Evolutionary conservation across 2,329 filamentous ascomycete genomes (phyloP).

Genomic region (Pseudocercospora macadamiae): DNA sequence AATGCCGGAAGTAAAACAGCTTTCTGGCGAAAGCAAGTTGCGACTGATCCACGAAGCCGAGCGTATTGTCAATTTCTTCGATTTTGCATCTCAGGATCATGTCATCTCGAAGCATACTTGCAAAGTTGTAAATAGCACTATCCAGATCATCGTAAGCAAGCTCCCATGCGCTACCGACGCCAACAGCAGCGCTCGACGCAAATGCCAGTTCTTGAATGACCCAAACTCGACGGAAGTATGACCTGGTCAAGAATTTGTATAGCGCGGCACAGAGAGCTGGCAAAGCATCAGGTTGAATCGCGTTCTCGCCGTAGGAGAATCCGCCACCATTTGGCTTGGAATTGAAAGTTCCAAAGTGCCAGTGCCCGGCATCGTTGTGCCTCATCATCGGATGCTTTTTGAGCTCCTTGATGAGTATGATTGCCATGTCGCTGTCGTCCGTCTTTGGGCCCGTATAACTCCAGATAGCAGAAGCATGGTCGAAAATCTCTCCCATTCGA

Average conservation of each 20-base stretch:
- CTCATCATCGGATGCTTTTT: slow-evolving; percentile 14
- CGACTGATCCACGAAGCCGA: slow-evolving; percentile 2
- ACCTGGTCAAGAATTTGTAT: slow-evolving; percentile 8
- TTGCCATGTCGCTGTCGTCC: slow-evolving; percentile 15
- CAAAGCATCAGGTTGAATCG: background rate
- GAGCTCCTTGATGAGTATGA: slow-evolving; percentile 12
- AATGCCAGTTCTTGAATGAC: slow-evolving; percentile 11
- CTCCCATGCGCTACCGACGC: background rate
- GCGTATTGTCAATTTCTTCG: background rate
- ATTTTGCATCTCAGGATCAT: slow-evolving; percentile 6
- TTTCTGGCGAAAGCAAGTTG: slow-evolving; percentile 13
- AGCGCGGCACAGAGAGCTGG: slow-evolving; percentile 4
- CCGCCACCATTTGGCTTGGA: background rate
- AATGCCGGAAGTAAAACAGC: slow-evolving; percentile 19
- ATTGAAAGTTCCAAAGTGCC: slow-evolving; percentile 17
- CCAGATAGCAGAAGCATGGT: slow-evolving; percentile 1
- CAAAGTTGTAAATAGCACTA: slow-evolving; percentile 12
- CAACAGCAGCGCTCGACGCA: slow-evolving; percentile 8
- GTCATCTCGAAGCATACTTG: slow-evolving; percentile 11
- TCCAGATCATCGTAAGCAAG: slow-evolving; percentile 10
- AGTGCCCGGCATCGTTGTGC: slow-evolving; percentile 8
- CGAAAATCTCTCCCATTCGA: slow-evolving; percentile 12
- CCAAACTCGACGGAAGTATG: slow-evolving; percentile 8
- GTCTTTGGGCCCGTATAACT: slow-evolving; percentile 7
- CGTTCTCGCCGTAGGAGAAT: slow-evolving; percentile 7